These are phyloP conservation scores for Fomitopsis betulina DNA, from an alignment of 1,284 basidiomycete species.

Conservation along the genomic window DNA sequence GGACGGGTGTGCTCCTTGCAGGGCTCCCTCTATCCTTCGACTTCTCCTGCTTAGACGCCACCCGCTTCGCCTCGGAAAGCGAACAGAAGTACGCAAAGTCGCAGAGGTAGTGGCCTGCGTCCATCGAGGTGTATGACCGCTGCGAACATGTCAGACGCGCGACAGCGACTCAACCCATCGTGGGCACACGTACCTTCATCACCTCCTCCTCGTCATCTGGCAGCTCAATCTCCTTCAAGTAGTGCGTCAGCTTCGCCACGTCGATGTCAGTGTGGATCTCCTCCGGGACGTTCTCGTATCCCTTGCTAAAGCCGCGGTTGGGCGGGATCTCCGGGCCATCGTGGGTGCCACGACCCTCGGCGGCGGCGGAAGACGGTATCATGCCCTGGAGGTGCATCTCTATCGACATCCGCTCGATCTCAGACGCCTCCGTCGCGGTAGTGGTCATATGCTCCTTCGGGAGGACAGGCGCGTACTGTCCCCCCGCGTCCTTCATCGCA, in stretches of 20 bases:
- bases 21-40: conserved; percentile 32
- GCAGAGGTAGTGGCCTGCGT: conserved; percentile 73
- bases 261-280: conserved; percentile 45
- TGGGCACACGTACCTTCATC: neutral
- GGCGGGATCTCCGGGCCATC: conserved; percentile 30
- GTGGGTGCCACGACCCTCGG: conserved; percentile 9
- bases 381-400: conserved; percentile 24
- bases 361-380: conserved; percentile 4
- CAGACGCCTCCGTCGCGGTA: conserved; percentile 22
- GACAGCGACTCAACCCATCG: neutral
- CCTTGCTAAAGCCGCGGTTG: conserved; percentile 46
- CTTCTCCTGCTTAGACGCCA: conserved; percentile 49
- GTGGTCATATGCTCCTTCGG: conserved; percentile 21
- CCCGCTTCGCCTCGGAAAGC: conserved; percentile 62
- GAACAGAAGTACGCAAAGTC: conserved; percentile 79
- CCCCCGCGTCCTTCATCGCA: conserved; percentile 62
- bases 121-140: conserved; percentile 69
- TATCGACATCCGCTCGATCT: conserved; percentile 29
- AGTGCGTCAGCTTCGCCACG: conserved; percentile 45
- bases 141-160: conserved; percentile 21
- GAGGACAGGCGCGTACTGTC: conserved; percentile 50
- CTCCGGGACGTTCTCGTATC: conserved; percentile 42
- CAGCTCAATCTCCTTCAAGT: conserved; percentile 49
- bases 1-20: conserved; percentile 43
- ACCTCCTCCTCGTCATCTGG: neutral